These are phyloP conservation scores for Corrigiola litoralis DNA, from an alignment of 179 eudicot genomes.

Conservation along the genomic window DNA sequence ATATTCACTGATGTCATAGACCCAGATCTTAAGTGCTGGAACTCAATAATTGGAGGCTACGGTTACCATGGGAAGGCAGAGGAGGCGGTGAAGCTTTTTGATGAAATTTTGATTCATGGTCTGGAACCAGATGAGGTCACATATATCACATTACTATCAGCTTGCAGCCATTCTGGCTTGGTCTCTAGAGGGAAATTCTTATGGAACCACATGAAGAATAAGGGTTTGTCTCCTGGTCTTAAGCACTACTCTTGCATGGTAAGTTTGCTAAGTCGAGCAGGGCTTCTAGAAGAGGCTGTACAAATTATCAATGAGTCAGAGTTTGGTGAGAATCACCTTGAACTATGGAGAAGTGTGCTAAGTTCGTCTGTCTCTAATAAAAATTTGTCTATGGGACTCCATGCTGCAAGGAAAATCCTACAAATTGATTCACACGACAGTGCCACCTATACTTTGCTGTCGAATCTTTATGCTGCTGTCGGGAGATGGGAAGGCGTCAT, in stretches of 20 bases:
- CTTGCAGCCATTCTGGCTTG: conserved; percentile 74
- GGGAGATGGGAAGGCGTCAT: conserved; percentile 71
- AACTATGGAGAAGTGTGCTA: conserved; percentile 72
- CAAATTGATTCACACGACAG: conserved; percentile 46
- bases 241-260: conserved; percentile 90
- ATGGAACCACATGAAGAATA: conserved; percentile 64
- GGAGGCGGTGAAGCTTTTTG: conserved; percentile 50
- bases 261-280: conserved; percentile 76
- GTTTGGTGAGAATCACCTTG: conserved; percentile 33
- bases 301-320: conserved; percentile 50
- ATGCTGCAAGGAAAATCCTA: conserved; percentile 54
- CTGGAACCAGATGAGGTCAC: conserved; percentile 62
- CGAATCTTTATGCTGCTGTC: conserved; percentile 63
- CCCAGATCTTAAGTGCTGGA: conserved; percentile 79
- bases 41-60: conserved; percentile 71
- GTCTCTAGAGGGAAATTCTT: conserved; percentile 48
- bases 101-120: conserved; percentile 39
- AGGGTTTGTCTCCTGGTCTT: conserved; percentile 41
- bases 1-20: conserved; percentile 29
- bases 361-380: conserved; percentile 55
- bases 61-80: conserved; percentile 77
- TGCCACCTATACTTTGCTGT: conserved; percentile 53
- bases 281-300: conserved; percentile 69
- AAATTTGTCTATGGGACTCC: conserved; percentile 43
- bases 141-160: conserved; percentile 60